Evolutionary conservation across 805 yeast genomes (phyloP).

Genomic region (Hyphopichia homilentoma): DNA sequence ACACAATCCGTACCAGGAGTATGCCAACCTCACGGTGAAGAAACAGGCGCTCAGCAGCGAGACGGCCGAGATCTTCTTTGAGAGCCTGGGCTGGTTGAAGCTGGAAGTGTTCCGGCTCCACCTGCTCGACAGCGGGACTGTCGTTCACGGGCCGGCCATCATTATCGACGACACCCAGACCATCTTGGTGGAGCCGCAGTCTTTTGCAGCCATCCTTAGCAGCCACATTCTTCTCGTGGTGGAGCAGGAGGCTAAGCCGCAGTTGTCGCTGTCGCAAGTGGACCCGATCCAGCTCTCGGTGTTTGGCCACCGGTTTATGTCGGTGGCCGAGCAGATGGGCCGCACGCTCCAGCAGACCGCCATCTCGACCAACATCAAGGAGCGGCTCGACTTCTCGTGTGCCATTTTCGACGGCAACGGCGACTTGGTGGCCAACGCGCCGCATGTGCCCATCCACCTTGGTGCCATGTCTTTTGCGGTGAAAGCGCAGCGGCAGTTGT

Average conservation of each 20-base stretch:
- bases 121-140: slow-evolving; percentile 16
- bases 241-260: slow-evolving; percentile 17
- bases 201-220: slow-evolving; percentile 24
- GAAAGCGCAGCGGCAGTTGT: slow-evolving; percentile 35
- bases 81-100: slow-evolving; percentile 25
- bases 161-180: slow-evolving; percentile 33
- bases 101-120: slow-evolving; percentile 20
- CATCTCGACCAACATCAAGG: slow-evolving; percentile 43
- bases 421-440: slow-evolving; percentile 45
- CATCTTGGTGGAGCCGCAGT: slow-evolving; percentile 27
- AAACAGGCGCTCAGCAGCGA: slow-evolving; percentile 1
- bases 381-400: slow-evolving; percentile 43
- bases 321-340: slow-evolving; percentile 43
- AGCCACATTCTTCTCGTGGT: slow-evolving; percentile 30
- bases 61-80: slow-evolving; percentile 22
- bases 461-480: slow-evolving; percentile 49
- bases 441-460: slow-evolving; percentile 43
- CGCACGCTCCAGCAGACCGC: slow-evolving; percentile 42
- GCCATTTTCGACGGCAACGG: slow-evolving; percentile 41
- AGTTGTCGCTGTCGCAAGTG: slow-evolving; percentile 21
- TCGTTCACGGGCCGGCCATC: slow-evolving; percentile 26
- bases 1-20: slow-evolving; percentile 51
- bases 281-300: slow-evolving; percentile 39
- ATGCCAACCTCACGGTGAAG: slow-evolving; percentile 16
- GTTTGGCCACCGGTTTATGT: slow-evolving; percentile 40